Evolutionary conservation across 345 rosid genomes (phyloP).

Genomic region (Angophora floribunda): DNA sequence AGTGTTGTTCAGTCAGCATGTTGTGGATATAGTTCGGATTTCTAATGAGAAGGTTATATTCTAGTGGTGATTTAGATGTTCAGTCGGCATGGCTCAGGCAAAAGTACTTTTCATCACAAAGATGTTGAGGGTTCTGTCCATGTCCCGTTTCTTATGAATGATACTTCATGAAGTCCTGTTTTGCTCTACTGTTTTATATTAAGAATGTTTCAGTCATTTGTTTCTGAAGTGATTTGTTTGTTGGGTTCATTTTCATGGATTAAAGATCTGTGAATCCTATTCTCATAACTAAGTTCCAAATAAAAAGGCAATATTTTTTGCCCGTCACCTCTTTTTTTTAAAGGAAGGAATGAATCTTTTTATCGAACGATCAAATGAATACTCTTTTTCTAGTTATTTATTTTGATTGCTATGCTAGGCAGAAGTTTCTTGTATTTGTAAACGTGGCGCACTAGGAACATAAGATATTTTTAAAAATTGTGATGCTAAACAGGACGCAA

Average conservation of each 20-base stretch:
- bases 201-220: not conserved
- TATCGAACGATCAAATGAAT: not conserved
- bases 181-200: not conserved
- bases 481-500: not conserved
- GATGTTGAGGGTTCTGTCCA: not conserved
- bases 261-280: not conserved
- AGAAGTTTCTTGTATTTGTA: not conserved
- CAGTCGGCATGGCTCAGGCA: not conserved
- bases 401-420: not conserved
- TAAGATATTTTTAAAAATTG: not conserved
- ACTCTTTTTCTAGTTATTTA: not conserved
- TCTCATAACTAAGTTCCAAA: not conserved
- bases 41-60: not conserved
- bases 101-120: not conserved
- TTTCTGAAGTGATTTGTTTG: not conserved
- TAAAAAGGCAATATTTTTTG: not conserved
- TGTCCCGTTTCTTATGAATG: not conserved
- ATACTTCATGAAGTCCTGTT: not conserved
- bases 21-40: not conserved
- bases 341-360: not conserved
- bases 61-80: not conserved
- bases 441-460: not conserved
- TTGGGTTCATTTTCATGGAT: not conserved
- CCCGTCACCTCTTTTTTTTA: not conserved
- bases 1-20: not conserved